These are phyloP conservation scores for Moricandia arvensis DNA, from an alignment of 345 rosid genomes.

Conservation along the genomic window DNA sequence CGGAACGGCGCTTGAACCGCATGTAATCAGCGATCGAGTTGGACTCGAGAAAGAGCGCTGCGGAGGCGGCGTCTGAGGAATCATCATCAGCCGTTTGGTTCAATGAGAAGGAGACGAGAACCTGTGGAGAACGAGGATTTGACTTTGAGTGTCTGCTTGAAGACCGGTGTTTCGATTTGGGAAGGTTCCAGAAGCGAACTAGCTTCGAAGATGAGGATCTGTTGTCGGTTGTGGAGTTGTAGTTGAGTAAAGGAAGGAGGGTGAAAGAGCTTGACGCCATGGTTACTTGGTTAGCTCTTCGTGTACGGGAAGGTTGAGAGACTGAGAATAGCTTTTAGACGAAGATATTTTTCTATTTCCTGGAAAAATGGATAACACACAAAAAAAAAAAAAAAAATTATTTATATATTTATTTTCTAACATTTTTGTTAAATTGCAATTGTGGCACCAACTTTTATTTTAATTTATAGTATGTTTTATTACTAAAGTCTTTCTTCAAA, in stretches of 20 bases:
- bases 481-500: no score
- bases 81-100: constrained; percentile 45
- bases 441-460: no score
- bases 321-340: constrained; percentile 11
- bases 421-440: no score
- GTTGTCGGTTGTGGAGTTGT: constrained; percentile 28
- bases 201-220: constrained; percentile 39
- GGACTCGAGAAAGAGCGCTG: constrained; percentile 50
- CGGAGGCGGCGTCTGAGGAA: constrained; percentile 41
- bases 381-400: background rate
- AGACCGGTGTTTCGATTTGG: constrained; percentile 24
- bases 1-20: constrained; percentile 60
- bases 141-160: constrained; percentile 19
- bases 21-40: constrained; percentile 79
- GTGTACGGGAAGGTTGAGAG: constrained; percentile 8
- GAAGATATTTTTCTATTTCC: constrained; percentile 30
- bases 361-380: background rate
- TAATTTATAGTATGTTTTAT: no score
- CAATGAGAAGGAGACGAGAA: constrained; percentile 33
- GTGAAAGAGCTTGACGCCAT: constrained; percentile 57
- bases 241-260: constrained; percentile 37
- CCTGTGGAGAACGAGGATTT: constrained; percentile 26
- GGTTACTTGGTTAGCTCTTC: constrained; percentile 4
- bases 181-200: constrained; percentile 21
- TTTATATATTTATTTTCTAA: background rate